These are phyloP conservation scores for Boletus subparvulus DNA, from an alignment of 768 basidiomycete genomes.

Conservation along the genomic window DNA sequence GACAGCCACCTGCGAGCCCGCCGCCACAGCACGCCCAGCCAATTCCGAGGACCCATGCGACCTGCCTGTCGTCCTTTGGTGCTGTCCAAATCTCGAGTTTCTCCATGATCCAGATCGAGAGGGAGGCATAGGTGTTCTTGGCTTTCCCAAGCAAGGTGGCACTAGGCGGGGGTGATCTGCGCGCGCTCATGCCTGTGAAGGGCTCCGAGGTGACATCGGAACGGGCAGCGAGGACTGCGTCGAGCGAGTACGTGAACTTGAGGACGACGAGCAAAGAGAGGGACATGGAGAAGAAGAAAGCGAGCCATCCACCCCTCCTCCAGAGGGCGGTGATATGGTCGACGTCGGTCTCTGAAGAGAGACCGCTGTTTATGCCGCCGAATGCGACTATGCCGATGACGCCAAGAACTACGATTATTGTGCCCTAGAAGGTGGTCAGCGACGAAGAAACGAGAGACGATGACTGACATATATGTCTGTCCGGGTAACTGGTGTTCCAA, in stretches of 20 bases:
- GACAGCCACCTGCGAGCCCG: constrained; percentile 81
- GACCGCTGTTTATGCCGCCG: constrained; percentile 79
- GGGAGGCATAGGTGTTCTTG: constrained; percentile 41
- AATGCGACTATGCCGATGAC: constrained; percentile 89
- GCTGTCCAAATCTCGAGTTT: constrained; percentile 74
- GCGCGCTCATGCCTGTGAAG: constrained; percentile 41
- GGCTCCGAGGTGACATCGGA: constrained; percentile 66
- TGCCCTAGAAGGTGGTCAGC: constrained; percentile 52
- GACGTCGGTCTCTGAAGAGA: constrained; percentile 71
- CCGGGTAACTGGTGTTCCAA: constrained; percentile 80
- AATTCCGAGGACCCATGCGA: constrained; percentile 91
- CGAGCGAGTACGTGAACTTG: constrained; percentile 69
- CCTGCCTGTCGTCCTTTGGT: constrained; percentile 76
- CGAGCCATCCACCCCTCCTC: constrained; percentile 87
- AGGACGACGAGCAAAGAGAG: constrained; percentile 63
- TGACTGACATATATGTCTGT: constrained; percentile 75
- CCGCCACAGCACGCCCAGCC: constrained; percentile 94
- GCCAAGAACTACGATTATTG: constrained; percentile 76
- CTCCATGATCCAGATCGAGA: constrained; percentile 56
- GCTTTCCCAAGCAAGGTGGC: constrained; percentile 35
- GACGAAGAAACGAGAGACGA: not conserved
- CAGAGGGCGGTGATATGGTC: constrained; percentile 78
- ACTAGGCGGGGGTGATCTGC: constrained; percentile 18
- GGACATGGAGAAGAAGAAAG: constrained; percentile 81
- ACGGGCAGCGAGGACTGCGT: constrained; percentile 68